Conservation (phyloP, 345 rosid species). For the Ceriops decandra region DNA sequence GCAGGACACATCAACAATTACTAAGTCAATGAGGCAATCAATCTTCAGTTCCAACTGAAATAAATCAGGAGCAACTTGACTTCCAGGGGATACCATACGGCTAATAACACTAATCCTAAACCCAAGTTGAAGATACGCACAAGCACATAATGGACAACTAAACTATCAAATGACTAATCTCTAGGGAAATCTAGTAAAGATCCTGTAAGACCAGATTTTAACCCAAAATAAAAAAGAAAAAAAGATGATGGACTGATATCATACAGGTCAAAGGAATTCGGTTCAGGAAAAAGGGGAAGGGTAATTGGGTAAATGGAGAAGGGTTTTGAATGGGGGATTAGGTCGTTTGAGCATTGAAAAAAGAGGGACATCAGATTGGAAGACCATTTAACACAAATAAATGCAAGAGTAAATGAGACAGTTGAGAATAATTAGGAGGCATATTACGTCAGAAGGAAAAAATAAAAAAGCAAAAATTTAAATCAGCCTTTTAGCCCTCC, state of each 20-base stretch:
- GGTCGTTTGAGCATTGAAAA: slow-evolving; percentile 77
- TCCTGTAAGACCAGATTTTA: not conserved
- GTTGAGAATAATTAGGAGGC: slow-evolving; percentile 82
- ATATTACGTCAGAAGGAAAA: slow-evolving; percentile 59
- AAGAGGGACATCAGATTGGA: slow-evolving; percentile 45
- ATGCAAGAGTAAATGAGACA: slow-evolving; percentile 94
- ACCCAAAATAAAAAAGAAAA: too few relatives aligned
- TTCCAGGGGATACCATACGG: not conserved
- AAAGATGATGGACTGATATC: not conserved
- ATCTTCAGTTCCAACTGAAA: slow-evolving; percentile 17
- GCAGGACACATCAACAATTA: slow-evolving; percentile 16
- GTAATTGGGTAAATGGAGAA: slow-evolving; percentile 33
- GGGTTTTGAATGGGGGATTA: slow-evolving; percentile 20
- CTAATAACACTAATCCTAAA: not conserved
- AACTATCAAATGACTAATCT: too few relatives aligned
- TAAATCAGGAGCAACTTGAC: not conserved
- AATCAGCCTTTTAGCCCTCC: slow-evolving; percentile 39
- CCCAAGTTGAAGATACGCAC: not conserved
- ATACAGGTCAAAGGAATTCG: not conserved
- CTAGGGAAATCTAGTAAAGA: not conserved
- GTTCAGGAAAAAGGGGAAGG: slow-evolving; percentile 20
- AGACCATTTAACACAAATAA: slow-evolving; percentile 77
- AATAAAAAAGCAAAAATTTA: slow-evolving; percentile 58
- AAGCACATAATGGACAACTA: too few relatives aligned
- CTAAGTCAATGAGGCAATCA: slow-evolving; percentile 4